A percentile compares a stretch with the other conserved stretches of the same genome.
These are phyloP conservation scores for Pseudisothecium myosuroides DNA, from an alignment of 225 moss, liverwort and hornwort genomes.

Conservation along the genomic window DNA sequence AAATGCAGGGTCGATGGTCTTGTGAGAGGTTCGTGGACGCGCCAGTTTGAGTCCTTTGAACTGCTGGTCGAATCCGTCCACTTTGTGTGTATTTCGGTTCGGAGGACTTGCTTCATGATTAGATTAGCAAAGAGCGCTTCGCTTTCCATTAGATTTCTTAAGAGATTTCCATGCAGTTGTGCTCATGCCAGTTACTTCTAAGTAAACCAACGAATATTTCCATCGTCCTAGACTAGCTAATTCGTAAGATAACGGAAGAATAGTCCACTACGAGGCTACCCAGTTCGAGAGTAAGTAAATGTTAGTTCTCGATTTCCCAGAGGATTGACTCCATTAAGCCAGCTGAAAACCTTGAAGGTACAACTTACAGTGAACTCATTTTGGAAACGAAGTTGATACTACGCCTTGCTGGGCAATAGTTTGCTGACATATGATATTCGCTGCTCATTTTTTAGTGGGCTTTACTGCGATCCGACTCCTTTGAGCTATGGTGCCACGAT, in stretches of 20 bases:
- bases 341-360: not conserved
- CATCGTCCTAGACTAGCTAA: not conserved
- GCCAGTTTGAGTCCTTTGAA: not conserved
- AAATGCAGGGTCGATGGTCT: constrained; percentile 63
- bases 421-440: not conserved
- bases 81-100: not conserved
- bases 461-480: not conserved
- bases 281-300: not conserved
- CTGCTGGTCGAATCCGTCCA: not conserved
- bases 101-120: not conserved
- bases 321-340: not conserved
- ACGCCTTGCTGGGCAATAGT: not conserved
- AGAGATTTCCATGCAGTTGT: not conserved
- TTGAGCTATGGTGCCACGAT: not conserved
- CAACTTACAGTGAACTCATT: not conserved
- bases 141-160: too few relatives aligned
- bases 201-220: not conserved
- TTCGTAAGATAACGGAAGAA: too few relatives aligned
- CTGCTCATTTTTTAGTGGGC: not conserved
- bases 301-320: not conserved
- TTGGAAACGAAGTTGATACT: not conserved
- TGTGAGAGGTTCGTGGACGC: constrained; percentile 36
- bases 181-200: not conserved
- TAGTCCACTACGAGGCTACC: too few relatives aligned
- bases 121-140: not conserved